Evolutionary conservation across 1,139 yeast genomes (phyloP).

Genomic region (Magnusiomyces suaveolens): DNA sequence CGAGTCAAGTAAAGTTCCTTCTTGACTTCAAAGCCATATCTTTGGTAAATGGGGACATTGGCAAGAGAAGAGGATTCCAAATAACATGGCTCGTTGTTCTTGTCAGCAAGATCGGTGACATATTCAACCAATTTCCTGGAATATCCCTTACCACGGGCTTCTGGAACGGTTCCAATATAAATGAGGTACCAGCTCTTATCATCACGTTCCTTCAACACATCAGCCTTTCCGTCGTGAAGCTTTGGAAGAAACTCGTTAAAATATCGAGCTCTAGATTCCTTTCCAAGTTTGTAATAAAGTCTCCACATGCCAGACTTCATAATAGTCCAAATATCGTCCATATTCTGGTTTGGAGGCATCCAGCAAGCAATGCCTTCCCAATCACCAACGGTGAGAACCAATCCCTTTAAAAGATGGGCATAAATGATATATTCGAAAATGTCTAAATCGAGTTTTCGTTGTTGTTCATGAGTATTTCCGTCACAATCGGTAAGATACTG

Average conservation of each 20-base stretch:
- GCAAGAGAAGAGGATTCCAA: slow-evolving; percentile 48
- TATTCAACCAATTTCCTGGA: slow-evolving; percentile 49
- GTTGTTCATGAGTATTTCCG: slow-evolving; percentile 31
- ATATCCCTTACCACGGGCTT: slow-evolving; percentile 60
- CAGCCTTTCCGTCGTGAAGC: slow-evolving; percentile 41
- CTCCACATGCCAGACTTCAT: slow-evolving; percentile 49
- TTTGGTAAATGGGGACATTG: slow-evolving; percentile 50
- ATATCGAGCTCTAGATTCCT: slow-evolving; percentile 45
- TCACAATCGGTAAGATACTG: slow-evolving; percentile 40
- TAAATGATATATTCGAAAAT: slow-evolving; percentile 49
- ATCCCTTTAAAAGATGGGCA: slow-evolving; percentile 49
- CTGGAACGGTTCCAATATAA: slow-evolving; percentile 49
- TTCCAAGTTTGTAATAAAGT: slow-evolving; percentile 43
- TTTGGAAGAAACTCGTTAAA: slow-evolving; percentile 50
- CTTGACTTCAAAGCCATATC: slow-evolving; percentile 40
- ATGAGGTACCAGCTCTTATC: slow-evolving; percentile 48
- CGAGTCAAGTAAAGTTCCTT: slow-evolving; percentile 17
- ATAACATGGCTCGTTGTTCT: slow-evolving; percentile 39
- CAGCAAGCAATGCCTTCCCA: slow-evolving; percentile 59
- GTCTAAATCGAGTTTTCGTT: slow-evolving; percentile 37
- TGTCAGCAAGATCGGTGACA: slow-evolving; percentile 46
- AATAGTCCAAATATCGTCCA: slow-evolving; percentile 40
- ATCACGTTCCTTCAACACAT: slow-evolving; percentile 28
- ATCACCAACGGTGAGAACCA: slow-evolving; percentile 43
- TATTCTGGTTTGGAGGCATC: slow-evolving; percentile 48